A percentile compares a stretch with the other conserved stretches of the same genome.
phyloP scores from a whole-genome alignment of 2,329 filamentous ascomycete genomes.

The Pezicula carpinea region DNA sequence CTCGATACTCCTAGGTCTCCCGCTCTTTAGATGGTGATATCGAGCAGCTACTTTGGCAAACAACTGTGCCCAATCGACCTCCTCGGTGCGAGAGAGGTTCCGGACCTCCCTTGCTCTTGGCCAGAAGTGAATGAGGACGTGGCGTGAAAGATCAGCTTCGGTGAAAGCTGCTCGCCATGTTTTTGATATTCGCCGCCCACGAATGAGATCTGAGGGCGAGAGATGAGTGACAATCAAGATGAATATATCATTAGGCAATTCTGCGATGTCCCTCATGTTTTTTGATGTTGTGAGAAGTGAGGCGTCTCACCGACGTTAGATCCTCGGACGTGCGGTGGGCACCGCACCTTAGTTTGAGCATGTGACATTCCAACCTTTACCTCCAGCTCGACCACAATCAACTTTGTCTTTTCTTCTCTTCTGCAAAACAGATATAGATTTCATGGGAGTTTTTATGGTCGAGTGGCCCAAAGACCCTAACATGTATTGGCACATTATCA shows the following conservation, averaged over 20 bases:
- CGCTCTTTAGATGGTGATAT: conserved; percentile 48
- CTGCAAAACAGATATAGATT: too few relatives aligned
- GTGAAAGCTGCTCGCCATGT: conserved; percentile 46
- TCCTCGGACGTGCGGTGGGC: too few relatives aligned
- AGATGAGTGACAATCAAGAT: conserved; percentile 47
- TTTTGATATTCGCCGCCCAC: conserved; percentile 47
- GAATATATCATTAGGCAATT: conserved; percentile 55
- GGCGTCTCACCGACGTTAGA: too few relatives aligned
- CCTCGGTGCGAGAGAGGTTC: conserved; percentile 7
- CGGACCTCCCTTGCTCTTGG: conserved; percentile 49
- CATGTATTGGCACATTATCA: too few relatives aligned
- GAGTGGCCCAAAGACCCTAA: too few relatives aligned
- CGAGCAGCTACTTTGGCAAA: conserved; percentile 48
- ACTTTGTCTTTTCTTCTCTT: too few relatives aligned
- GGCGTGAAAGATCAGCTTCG: conserved; percentile 39
- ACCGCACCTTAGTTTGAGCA: too few relatives aligned
- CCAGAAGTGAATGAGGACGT: conserved; percentile 46
- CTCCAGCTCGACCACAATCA: too few relatives aligned
- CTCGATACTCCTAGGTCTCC: conserved; percentile 40
- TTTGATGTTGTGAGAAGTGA: neutral
- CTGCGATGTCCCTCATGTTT: conserved; percentile 31
- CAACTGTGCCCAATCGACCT: conserved; percentile 33
- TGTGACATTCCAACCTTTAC: too few relatives aligned
- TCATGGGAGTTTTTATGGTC: too few relatives aligned
- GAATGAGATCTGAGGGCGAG: conserved; percentile 43